phyloP scores from a whole-genome alignment of 352 stramenopile genomes.

The Paralagenidium karlingii region DNA sequence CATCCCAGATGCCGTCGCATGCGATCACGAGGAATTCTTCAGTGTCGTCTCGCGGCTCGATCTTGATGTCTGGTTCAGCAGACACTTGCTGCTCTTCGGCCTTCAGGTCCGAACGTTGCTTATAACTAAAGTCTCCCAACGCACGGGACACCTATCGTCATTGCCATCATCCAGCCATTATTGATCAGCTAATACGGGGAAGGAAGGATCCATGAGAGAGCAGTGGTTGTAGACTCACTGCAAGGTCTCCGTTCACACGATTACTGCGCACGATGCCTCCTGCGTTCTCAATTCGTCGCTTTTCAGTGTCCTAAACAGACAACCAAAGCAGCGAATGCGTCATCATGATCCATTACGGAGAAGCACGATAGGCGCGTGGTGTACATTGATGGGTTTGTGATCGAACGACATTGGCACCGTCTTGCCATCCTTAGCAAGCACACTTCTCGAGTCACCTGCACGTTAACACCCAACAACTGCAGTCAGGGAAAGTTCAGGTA shows the following conservation, averaged over 20 bases:
- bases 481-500: neutral
- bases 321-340: neutral
- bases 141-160: conserved; percentile 45
- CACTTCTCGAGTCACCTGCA: conserved; percentile 60
- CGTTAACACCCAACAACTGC: neutral
- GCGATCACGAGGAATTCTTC: conserved; percentile 88
- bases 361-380: conserved; percentile 20
- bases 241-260: conserved; percentile 72
- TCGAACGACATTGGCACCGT: conserved; percentile 79
- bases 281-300: conserved; percentile 52
- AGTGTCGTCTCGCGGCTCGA: conserved; percentile 56
- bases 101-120: conserved; percentile 34
- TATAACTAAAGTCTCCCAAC: conserved; percentile 75
- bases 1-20: conserved; percentile 91
- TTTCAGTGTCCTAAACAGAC: conserved; percentile 30
- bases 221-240: conserved; percentile 19
- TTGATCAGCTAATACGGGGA: conserved; percentile 17
- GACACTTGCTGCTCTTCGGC: conserved; percentile 74
- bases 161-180: conserved; percentile 16
- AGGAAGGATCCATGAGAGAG: neutral
- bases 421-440: conserved; percentile 33
- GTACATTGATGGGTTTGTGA: conserved; percentile 86
- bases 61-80: conserved; percentile 80
- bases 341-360: neutral
- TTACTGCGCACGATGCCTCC: conserved; percentile 61